Base-by-base conservation (phyloP, 176 grass and related monocot species). In the Poa annua region DNA sequence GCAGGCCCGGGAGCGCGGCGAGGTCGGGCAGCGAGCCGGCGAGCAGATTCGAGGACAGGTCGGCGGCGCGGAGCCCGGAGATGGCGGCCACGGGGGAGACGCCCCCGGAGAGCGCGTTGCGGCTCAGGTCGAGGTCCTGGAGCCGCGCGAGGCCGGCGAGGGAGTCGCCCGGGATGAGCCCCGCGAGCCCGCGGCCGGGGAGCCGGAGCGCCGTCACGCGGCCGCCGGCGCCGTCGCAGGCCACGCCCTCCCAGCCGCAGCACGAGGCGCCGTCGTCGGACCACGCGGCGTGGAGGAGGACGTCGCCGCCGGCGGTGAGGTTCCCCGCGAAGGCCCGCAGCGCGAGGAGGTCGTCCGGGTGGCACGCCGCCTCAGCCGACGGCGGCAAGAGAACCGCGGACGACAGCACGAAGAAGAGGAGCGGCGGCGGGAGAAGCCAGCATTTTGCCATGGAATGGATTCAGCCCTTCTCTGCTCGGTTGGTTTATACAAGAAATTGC, bases 41-140 rank as follows among this genome's bases (percentile, higher is more conserved):
- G 80, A 98, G 89, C 8, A 79, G 88, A 81, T 95, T 98, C 41
- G 96, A 95, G 54, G 92, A 95, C 19, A 95, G 80, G 86, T 98
- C 90, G 20, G 61, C 83, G 34, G 25, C 24, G 32, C 83, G 84
- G 53, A 98, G 85, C 0, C 20, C 39, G 8, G 11, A 3, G 8
- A 84, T 11, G 74, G 84, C 76, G n/a, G 55, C 52, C 38, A 93
- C 11, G 16, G 88, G 74, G 50, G 87, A 15, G 22, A 90, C 29
- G 49, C 32, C 34, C 0, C 96, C 91, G 1, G 80, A 81, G 4
- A 95, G 82, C 32, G 84, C 85, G 82, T 98, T 98, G 48, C 59
- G 32, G 88, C 92, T 95, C 72, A 98, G 90, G 85, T 97, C 92
- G 66, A 94, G 79, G 10, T 81, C 77, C 24, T 81, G 44, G 8